Evolutionary conservation across 768 basidiomycete species (phyloP), one percentile per base, ranked within the genome.

Genomic region (Suillus occidentalis): DNA sequence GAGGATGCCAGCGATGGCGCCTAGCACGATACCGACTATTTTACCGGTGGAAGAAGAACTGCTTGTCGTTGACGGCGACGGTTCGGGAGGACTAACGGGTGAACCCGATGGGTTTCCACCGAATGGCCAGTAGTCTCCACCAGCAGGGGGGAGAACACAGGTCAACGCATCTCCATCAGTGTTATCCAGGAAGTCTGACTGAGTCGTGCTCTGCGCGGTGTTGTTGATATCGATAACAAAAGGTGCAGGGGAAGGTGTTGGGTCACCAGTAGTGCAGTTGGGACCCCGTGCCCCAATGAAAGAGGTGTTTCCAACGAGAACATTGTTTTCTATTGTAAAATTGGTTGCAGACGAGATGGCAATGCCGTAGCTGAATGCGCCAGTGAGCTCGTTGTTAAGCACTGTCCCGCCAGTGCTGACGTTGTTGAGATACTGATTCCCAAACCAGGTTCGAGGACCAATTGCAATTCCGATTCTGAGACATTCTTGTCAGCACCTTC

Each of bases 391-490:
- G 74, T 93, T 92, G 71, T 84, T 77, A 20, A 76, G 69, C 25
- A 91, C 86, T 6, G 79, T 77, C 7, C 83, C 90, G n/a, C 80
- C 79, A 43, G 73, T 78, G 72, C 80, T 84, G 69, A 84, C 81
- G 65, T 88, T 87, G 63, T 83, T 84, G 28, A 81, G 80, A 67
- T 80, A 89, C 60, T 75, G 71, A 67, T 83, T 76, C 3, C 87
- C 88, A 65, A 91, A 92, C 91, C 91, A 93, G 18, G 85, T 87
- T 13, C 84, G 84, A 10, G 92, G 89, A 10, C 92, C 91, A 18
- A 92, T 83, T 36, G 90, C 91, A 57, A 93, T 88, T n/a, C 88
- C 91, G 70, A 93, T 87, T 73, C 91, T 92, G 22, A 53, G 16
- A 16, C 8, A 63, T 45, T n/a, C 31, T 28, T 47, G 63, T 70